Base-by-base conservation (phyloP, 176 grass and related monocot species). In the Ampelocalamus luodianensis region DNA sequence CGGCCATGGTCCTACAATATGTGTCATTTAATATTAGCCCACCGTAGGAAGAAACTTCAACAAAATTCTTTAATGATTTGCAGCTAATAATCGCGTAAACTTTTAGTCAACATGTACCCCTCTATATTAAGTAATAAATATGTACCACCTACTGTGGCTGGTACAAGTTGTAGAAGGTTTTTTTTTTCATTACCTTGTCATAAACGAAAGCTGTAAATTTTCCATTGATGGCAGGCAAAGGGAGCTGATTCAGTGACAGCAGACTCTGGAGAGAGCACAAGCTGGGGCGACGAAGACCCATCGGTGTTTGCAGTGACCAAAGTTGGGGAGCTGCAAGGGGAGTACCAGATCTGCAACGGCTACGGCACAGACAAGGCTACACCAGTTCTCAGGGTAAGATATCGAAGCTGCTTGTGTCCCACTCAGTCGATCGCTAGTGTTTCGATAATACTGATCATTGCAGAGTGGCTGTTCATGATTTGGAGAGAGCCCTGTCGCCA, bases 331-430 rank as follows among this genome's bases (percentile, higher is more conserved):
- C 26, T 85, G 10, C 81, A 85, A 6, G 87, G 87, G 6, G 87
- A 85, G 76, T 89, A 89, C 76, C 87, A 89, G 76, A 53, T 89
- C 10, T 89, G 87, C 81, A 89, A 89, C 0, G 87, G 87, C 2
- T 89, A 85, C 14, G 87, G 87, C 49, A 26, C 37, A 12, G 38
- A 22, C 0, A 89, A 74, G 60, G 87, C 87, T 6, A 10, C 76
- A 8, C 20, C 49, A 1, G 39, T 89, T 15, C 82, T 89, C 59
- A 65, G n/a, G 76, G 87, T 89, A 79, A 71, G 80, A 17, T 51
- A 5, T 51, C 15, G 5, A 6, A 17, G 15, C 49, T 15, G 12
- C 46, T 49, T 15, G 12, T 49, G 45, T 48, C 45, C 12, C 12
- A 12, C 11, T 13, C 4, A 29, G 23, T 34, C 4, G n/a, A 46